Conservation (phyloP, 2,329 filamentous ascomycete genomes). For the Chaetomium sp. region DNA sequence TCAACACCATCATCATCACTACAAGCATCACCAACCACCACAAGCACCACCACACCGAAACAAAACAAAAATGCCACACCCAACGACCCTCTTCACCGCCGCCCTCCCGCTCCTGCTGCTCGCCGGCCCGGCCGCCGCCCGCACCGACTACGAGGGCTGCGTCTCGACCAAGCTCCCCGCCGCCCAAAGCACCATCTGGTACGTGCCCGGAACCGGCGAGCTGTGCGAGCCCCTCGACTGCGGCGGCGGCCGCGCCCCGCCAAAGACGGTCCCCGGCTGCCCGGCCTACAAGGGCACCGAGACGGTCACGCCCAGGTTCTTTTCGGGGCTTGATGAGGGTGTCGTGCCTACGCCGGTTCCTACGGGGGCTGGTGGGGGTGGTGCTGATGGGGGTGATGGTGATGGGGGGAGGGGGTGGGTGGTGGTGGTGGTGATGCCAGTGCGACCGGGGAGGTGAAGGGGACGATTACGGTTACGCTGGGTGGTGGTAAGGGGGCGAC, state of each 20-base stretch:
- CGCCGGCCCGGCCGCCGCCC: conserved; percentile 39
- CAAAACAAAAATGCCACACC: background rate
- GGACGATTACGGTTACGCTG: background rate
- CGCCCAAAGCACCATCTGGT: background rate
- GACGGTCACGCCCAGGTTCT: background rate
- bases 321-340: background rate
- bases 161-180: conserved; percentile 38
- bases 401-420: background rate
- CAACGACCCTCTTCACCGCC: conserved; percentile 6
- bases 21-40: background rate
- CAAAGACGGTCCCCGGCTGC: background rate
- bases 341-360: conserved; percentile 46
- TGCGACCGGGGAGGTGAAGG: background rate
- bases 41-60: background rate
- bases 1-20: background rate
- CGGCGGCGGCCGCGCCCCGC: too few species aligned
- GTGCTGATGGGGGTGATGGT: background rate
- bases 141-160: conserved; percentile 52
- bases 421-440: background rate
- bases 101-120: background rate
- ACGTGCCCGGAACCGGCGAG: background rate
- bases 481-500: background rate
- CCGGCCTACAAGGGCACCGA: background rate
- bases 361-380: background rate
- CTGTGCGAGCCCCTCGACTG: background rate